phyloP scores from a whole-genome alignment of 108 stramenopile genomes.

The Nannochloropsis salina region DNA sequence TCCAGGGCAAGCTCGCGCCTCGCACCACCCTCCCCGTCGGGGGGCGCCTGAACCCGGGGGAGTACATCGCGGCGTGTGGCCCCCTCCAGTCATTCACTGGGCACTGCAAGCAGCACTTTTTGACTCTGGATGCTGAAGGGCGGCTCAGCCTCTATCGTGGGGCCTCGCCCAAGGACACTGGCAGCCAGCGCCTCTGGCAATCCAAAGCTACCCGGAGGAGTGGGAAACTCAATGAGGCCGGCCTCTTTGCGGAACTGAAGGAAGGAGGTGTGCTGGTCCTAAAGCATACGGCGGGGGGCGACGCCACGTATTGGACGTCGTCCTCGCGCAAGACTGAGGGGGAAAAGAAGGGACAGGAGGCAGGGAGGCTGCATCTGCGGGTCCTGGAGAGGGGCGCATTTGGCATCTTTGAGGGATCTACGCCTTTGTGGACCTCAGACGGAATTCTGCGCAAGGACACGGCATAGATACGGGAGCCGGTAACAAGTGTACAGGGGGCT shows the following conservation, averaged over 20 bases:
- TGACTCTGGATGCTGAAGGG: slow-evolving; percentile 1
- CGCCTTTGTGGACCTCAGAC: neutral
- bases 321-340: neutral
- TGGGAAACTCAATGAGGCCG: neutral
- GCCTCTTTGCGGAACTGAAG: neutral
- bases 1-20: neutral
- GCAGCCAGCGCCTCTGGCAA: neutral
- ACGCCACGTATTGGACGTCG: neutral
- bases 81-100: neutral
- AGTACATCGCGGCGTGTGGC: neutral
- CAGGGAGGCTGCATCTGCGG: neutral
- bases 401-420: neutral
- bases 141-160: neutral
- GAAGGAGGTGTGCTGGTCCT: neutral
- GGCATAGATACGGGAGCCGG: too few relatives aligned
- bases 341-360: neutral
- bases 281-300: neutral
- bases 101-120: neutral
- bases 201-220: neutral
- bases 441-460: neutral
- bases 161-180: neutral
- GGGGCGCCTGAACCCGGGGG: neutral
- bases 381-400: neutral
- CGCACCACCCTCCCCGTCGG: slow-evolving; percentile 12
- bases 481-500: neutral